phyloP scores from a whole-genome alignment of 768 basidiomycete genomes.

The Gloeophyllum trabeum region DNA sequence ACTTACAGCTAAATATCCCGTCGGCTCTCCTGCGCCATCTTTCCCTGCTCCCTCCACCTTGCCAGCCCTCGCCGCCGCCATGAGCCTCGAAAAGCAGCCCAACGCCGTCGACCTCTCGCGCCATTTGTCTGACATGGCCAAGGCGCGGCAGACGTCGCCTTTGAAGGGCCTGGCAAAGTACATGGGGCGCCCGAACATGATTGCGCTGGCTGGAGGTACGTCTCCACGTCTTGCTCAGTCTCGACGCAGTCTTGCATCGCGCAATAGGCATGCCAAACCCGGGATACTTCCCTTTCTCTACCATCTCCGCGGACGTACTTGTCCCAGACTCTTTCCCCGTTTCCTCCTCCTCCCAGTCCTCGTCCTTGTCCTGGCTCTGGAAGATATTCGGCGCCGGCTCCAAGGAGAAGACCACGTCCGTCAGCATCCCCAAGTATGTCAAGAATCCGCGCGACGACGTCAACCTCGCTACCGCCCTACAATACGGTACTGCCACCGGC shows the following conservation, averaged over 20 bases:
- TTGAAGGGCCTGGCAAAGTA: conserved; percentile 62
- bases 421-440: conserved; percentile 56
- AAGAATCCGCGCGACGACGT: conserved; percentile 28
- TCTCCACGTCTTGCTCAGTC: neutral
- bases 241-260: neutral
- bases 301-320: conserved; percentile 43
- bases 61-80: conserved; percentile 6
- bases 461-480: conserved; percentile 54
- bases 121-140: conserved; percentile 51
- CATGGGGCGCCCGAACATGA: conserved; percentile 36
- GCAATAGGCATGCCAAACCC: conserved; percentile 50
- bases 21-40: too few species aligned
- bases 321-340: conserved; percentile 38
- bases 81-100: conserved; percentile 22
- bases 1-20: too few species aligned
- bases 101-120: conserved; percentile 60
- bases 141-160: conserved; percentile 37
- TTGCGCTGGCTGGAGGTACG: conserved; percentile 62
- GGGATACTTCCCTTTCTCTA: conserved; percentile 59
- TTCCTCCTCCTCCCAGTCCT: conserved; percentile 12
- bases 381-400: conserved; percentile 29
- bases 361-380: conserved; percentile 47
- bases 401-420: conserved; percentile 32
- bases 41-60: conserved; percentile 1
- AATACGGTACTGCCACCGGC: conserved; percentile 51